Evolutionary conservation across 306 rosid genomes (phyloP).

Genomic region (Lathyrus sativus): DNA sequence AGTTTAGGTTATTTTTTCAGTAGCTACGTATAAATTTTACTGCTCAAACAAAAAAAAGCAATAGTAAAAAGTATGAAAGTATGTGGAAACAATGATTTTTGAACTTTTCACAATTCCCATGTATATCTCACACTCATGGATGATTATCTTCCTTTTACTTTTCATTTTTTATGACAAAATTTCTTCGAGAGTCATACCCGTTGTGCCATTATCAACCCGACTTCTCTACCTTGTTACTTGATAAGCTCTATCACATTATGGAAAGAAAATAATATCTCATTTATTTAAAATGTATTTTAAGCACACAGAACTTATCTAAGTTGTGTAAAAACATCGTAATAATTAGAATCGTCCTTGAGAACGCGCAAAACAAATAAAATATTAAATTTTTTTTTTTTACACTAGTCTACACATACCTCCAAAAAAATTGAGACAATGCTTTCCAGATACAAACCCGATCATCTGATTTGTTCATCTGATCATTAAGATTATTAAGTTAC

Average conservation of each 20-base stretch:
- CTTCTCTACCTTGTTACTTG: not conserved
- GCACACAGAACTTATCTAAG: not conserved
- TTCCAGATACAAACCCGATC: too few species aligned
- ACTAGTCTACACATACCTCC: too few species aligned
- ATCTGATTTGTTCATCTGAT: too few species aligned
- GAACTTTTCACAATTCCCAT: constrained; percentile 16
- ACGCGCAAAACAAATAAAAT: too few species aligned
- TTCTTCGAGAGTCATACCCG: not conserved
- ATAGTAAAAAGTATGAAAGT: not conserved
- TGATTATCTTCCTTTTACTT: constrained; percentile 20
- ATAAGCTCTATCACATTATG: not conserved
- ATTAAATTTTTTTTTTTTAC: too few species aligned
- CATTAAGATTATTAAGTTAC: too few species aligned
- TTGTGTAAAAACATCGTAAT: too few species aligned
- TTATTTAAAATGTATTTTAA: not conserved
- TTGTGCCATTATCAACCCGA: constrained; percentile 2
- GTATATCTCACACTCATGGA: not conserved
- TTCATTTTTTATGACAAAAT: constrained; percentile 2
- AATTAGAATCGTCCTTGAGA: too few species aligned
- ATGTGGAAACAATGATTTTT: constrained; percentile 5
- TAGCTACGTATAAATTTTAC: not conserved
- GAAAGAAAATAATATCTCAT: not conserved
- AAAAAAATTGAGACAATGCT: too few species aligned
- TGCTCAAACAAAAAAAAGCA: not conserved
- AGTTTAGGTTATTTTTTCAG: not conserved